Evolutionary conservation across 2,329 filamentous ascomycete genomes (phyloP), one percentile per base, ranked within the genome.

Genomic region (Penicillium italicum): DNA sequence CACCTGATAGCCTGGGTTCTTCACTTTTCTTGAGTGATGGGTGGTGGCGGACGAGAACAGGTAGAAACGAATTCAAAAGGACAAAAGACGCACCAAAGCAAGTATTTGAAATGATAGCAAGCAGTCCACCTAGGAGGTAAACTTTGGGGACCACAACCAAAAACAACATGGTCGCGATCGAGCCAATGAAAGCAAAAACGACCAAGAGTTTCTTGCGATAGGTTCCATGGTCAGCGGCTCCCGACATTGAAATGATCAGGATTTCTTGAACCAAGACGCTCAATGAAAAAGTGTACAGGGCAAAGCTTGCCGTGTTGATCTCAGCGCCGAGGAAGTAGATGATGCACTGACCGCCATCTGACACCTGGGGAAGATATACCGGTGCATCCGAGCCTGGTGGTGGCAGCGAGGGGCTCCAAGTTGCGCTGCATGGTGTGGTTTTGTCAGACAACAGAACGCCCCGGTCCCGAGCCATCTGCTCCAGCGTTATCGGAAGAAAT

Each of bases 251-350:
- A 61, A 99, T 91, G 41, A 99, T 95, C 30, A 97, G 77, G 28
- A 97, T 75, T 1, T 92, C 89, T 72, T 99, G 94, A 11, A 97
- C 74, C 20, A 97, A 74, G 1, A 99, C 94, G 70, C 90, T 95
- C 67, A 95, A 79, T 55, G 91, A 96, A 74, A 99, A 99, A 2
- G 91, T 97, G 76, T 97, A 97, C 91, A 97, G 96, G 71, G 91
- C 93, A 73, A 97, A 97, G 73, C 90, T 95, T 34, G 93, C 92
- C 0, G 93, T 97, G 74, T 97, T 97, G 76, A 99, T 87, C 67
- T 96, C 87, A 57, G 89, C 73, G 6, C 93, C 93, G 24, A 96
- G 77, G 5, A 97, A 79, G 61, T 87, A 84, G 56, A 97, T 85
- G 57, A 97, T 79, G 69, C 94, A 99, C 71, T 95, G 90, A 46